Conservation (phyloP, 345 rosid species). For the Bruguiera gymnorhiza region DNA sequence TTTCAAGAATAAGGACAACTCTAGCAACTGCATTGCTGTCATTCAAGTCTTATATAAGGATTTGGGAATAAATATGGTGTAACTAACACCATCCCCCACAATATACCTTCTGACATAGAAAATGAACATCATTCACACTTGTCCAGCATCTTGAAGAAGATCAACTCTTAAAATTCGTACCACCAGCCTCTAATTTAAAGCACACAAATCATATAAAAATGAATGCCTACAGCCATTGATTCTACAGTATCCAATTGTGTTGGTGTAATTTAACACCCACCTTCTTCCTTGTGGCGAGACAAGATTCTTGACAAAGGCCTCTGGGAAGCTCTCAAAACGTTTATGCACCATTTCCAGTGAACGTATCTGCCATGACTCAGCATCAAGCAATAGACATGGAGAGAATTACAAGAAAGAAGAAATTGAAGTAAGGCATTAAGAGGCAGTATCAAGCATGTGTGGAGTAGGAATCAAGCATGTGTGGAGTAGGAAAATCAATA, state of each 20-base stretch:
- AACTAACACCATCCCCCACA: too few species aligned
- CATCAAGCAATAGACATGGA: conserved; percentile 14
- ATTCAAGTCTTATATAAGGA: neutral
- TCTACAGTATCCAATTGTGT: neutral
- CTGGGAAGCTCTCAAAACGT: conserved; percentile 97
- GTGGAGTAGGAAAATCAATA: neutral
- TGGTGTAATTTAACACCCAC: conserved; percentile 27
- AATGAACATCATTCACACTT: neutral
- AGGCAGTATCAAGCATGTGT: neutral
- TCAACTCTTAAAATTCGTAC: neutral
- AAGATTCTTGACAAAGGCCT: conserved; percentile 82
- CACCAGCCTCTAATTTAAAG: neutral
- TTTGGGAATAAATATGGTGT: too few species aligned
- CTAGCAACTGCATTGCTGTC: too few species aligned
- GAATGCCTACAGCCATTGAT: neutral
- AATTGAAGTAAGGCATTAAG: conserved; percentile 9
- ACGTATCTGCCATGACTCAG: conserved; percentile 59
- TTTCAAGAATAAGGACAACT: too few species aligned
- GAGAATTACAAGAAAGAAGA: conserved; percentile 4
- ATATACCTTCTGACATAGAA: neutral
- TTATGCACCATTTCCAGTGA: conserved; percentile 92
- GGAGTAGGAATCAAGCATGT: neutral
- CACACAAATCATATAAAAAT: neutral
- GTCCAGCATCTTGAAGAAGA: neutral
- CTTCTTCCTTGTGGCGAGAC: conserved; percentile 61